Evolutionary conservation across 2,329 filamentous ascomycete species (phyloP), one percentile per base, ranked within the genome.

Genomic region (Penicillium janthinellum): DNA sequence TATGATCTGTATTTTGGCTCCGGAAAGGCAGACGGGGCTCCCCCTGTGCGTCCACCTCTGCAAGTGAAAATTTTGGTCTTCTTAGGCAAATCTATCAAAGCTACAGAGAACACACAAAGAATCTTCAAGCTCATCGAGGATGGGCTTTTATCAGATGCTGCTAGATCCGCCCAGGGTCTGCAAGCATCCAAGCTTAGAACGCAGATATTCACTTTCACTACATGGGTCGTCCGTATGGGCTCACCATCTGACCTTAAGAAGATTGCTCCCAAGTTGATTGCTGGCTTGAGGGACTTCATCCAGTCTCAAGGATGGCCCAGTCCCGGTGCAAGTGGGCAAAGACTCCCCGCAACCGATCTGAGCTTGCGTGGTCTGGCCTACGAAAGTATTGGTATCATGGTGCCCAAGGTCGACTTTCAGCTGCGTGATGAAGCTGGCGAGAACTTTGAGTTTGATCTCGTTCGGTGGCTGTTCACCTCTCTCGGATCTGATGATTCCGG

Each of bases 301-400:
- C 83, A 89, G 63, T 83, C 84, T 35, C 91, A 96, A 74, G 92
- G 92, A 5, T 97, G 93, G 93, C 93, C 93, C 1, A 79, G 79
- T 20, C 84, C 88, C 1, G 78, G 78, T 38, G 72, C 75, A 4
- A 76, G 70, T 55, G 82, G 82, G 48, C 81, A 86, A 54, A 84
- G 86, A 64, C 73, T 82, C 54, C 83, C 84, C 2, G 75, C 81
- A 11, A 86, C 89, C 50, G 86, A 88, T 56, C 79, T 88, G 56
- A 83, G 85, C 3, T 81, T 96, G 45, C 87, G 94, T 42, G 88
- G 88, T 5, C 88, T 90, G 70, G 92, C 90, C 1, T 98, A 97
- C 74, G 94, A 98, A 73, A 92, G 91, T 0, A 91, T 98, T 41
- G 95, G 94, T 0, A 84, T 95, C 14, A 77, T 98, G 25, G 88